Conservation (phyloP, 116 monocot genomes). For the Dioscorea cayenensis region DNA sequence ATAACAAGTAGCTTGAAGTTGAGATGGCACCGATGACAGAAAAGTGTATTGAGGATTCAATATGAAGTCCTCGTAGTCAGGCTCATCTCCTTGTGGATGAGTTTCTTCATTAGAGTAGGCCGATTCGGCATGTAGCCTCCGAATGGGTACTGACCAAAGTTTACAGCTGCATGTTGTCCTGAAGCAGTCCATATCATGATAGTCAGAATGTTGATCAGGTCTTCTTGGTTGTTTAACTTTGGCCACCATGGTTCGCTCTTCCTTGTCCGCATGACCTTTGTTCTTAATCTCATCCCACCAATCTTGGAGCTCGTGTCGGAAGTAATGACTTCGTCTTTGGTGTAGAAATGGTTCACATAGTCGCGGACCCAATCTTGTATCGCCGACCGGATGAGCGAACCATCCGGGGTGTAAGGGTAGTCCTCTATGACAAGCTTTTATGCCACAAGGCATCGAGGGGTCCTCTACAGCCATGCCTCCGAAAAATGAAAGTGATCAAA, state of each 20-base stretch:
- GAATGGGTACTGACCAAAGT: slow-evolving; percentile 86
- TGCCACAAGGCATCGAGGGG: slow-evolving; percentile 46
- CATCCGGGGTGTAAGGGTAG: slow-evolving; percentile 82
- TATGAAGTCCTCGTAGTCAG: slow-evolving; percentile 42
- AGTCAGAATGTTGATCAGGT: slow-evolving; percentile 31
- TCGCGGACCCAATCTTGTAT: slow-evolving; percentile 47
- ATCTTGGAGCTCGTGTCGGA: slow-evolving; percentile 58
- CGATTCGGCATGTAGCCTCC: slow-evolving; percentile 86
- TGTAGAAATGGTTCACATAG: slow-evolving; percentile 53
- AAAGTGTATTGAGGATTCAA: slow-evolving; percentile 37
- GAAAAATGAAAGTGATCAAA: slow-evolving; percentile 7
- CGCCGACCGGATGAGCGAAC: slow-evolving; percentile 69
- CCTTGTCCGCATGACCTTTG: slow-evolving; percentile 62
- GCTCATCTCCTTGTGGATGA: slow-evolving; percentile 52
- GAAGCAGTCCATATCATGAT: slow-evolving; percentile 79
- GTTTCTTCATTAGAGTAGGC: slow-evolving; percentile 55
- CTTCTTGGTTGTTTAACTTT: slow-evolving; percentile 16
- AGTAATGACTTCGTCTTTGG: slow-evolving; percentile 4
- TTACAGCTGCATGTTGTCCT: slow-evolving; percentile 70
- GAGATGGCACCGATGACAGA: slow-evolving; percentile 44
- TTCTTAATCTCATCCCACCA: slow-evolving; percentile 79
- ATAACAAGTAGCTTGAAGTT: slow-evolving; percentile 48
- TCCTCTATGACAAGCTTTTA: slow-evolving; percentile 65
- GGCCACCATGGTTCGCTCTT: slow-evolving; percentile 71
- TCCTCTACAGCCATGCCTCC: slow-evolving; percentile 91